Conservation (phyloP, 129 eudicot species). For the Smallanthus sonchifolius region DNA sequence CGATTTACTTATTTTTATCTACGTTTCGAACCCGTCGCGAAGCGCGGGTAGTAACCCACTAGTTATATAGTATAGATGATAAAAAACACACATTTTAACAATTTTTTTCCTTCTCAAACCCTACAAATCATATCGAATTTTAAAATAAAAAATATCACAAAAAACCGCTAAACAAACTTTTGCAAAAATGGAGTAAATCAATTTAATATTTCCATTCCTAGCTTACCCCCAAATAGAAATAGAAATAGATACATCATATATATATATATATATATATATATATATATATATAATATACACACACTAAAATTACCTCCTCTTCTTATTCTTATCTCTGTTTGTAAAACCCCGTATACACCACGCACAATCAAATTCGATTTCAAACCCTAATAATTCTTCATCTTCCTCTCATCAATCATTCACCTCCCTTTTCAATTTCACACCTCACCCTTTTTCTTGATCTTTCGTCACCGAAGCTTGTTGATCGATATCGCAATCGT, state of each 20-base stretch:
- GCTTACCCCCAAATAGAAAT: background rate
- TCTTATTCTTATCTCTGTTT: slow-evolving; percentile 19
- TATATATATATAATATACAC: background rate
- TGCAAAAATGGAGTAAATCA: background rate
- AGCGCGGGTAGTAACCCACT: no score
- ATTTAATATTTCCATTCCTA: background rate
- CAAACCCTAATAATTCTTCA: slow-evolving; percentile 24
- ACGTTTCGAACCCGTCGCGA: no score
- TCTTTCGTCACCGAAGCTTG: slow-evolving; percentile 7
- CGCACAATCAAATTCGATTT: background rate
- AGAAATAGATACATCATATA: background rate
- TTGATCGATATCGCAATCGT: slow-evolving; percentile 6
- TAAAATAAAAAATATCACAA: background rate
- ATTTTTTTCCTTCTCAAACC: background rate
- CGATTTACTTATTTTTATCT: no score
- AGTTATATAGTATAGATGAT: no score
- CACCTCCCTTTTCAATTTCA: background rate
- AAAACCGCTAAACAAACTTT: background rate
- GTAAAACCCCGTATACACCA: slow-evolving; percentile 23
- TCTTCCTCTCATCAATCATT: background rate
- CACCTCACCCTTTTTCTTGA: background rate
- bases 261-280: background rate
- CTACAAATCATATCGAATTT: background rate
- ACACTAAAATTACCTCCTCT: slow-evolving; percentile 15
- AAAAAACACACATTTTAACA: background rate